Evolutionary conservation across 2,329 filamentous ascomycete genomes (phyloP), one percentile per base, ranked within the genome.

Genomic region (Fusarium drepaniforme): DNA sequence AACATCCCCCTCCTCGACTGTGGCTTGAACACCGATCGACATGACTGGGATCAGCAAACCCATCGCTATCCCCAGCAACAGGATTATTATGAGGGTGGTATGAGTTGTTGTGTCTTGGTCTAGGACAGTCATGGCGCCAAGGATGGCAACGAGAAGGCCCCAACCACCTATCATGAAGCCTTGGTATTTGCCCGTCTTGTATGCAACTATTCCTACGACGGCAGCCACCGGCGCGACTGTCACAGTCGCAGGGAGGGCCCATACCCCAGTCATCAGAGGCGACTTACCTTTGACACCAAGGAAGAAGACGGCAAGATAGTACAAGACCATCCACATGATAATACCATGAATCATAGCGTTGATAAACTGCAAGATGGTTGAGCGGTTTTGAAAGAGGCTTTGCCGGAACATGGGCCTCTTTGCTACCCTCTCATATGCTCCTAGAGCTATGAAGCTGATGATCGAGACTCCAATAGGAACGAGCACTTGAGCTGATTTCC

Each of bases 21-120:
- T 78, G 9, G 92, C 91, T 81, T 94, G 92, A 28, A 93, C 88
- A 2, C 89, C 88, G 38, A 93, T 88, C 0, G 85, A 86, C 83
- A 93, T 89, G n/a, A 88, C 85, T 0, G 92, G 89, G 81, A 93
- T 92, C 8, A 94, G 83, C 65, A 93, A 86, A 3, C 92, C 93
- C 4, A 90, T 87, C 16, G 92, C 92, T 6, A 92, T 64, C 0
- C 91, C 91, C 15, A 89, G 83, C 21, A 90, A 84, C 8, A 93
- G 79, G 76, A 90, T 91, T 53, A 93, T 82, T 77, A 91, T 89
- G 64, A 93, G 83, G 88, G 91, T 92, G 23, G 83, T 82, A 0
- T 84, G 82, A 3, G 89, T 86, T 2, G 85, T 84, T 3, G 90
- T 92, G 12, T 87, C 62, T 11, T 81, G 78, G 16, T 77, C 81